Evolutionary conservation across 352 stramenopile species (phyloP).

Genomic region (Pythium monospermum): DNA sequence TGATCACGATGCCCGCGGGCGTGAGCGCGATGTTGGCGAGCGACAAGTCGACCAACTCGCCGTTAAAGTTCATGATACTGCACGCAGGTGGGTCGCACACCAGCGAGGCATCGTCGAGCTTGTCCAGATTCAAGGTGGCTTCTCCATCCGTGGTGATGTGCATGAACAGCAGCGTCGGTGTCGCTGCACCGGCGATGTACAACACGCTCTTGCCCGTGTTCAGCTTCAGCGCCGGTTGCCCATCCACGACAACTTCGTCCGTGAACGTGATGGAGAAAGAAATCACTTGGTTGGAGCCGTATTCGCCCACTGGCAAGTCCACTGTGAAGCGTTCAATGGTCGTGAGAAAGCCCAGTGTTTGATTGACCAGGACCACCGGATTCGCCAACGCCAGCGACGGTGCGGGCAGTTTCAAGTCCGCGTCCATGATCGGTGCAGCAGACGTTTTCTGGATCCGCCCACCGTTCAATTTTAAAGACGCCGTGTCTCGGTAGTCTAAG

Average conservation of each 20-base stretch:
- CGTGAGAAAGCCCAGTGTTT: slow-evolving; percentile 31
- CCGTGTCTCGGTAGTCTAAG: slow-evolving; percentile 49
- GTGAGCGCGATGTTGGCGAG: slow-evolving; percentile 36
- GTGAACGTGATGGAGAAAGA: slow-evolving; percentile 64
- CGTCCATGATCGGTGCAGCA: slow-evolving; percentile 41
- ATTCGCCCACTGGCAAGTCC: slow-evolving; percentile 45
- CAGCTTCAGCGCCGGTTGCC: slow-evolving; percentile 46
- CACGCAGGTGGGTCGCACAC: slow-evolving; percentile 38
- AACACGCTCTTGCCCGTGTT: slow-evolving; percentile 50
- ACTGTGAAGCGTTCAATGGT: slow-evolving; percentile 38
- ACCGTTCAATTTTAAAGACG: slow-evolving; percentile 54
- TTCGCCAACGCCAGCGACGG: slow-evolving; percentile 34
- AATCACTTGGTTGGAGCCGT: slow-evolving; percentile 72
- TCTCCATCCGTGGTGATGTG: slow-evolving; percentile 63
- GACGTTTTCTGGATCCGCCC: slow-evolving; percentile 55
- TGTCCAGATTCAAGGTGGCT: slow-evolving; percentile 37
- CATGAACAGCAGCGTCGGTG: slow-evolving; percentile 52
- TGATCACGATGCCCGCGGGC: slow-evolving; percentile 50
- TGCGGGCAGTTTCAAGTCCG: slow-evolving; percentile 42
- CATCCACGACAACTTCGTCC: slow-evolving; percentile 63
- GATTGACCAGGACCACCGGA: slow-evolving; percentile 49
- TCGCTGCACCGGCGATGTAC: slow-evolving; percentile 54
- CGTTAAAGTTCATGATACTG: slow-evolving; percentile 73
- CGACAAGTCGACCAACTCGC: slow-evolving; percentile 26
- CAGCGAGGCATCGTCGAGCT: slow-evolving; percentile 47